phyloP scores from a whole-genome alignment of 169 alveolate genomes.

The Eimeria acervulina region DNA sequence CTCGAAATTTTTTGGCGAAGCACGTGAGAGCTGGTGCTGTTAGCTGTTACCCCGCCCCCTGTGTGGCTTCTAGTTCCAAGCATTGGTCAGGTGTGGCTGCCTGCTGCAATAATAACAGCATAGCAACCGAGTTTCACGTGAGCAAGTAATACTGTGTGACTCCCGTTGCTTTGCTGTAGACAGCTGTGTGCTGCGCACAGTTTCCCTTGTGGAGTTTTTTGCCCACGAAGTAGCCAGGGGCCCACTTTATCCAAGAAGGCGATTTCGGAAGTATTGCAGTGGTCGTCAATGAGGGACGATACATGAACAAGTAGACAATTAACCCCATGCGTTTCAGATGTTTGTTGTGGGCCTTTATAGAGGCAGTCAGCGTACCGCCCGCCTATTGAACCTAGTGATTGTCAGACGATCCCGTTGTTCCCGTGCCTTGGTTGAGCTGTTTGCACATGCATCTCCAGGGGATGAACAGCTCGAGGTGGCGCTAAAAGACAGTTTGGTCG shows the following conservation, averaged over 20 bases:
- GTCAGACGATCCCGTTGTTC: neutral
- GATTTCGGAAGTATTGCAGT: neutral
- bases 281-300: neutral
- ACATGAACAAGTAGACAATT: neutral
- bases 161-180: neutral
- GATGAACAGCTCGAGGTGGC: neutral
- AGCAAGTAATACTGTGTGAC: neutral
- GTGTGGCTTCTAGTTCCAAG: neutral
- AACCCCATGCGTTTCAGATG: neutral
- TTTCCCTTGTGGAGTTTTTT: neutral
- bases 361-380: neutral
- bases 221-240: neutral
- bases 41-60: neutral
- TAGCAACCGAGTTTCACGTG: neutral
- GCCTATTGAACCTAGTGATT: no score
- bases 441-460: neutral
- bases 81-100: neutral
- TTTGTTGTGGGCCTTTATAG: neutral
- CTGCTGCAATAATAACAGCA: constrained; percentile 12
- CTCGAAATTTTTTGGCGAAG: neutral
- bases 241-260: neutral
- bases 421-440: neutral
- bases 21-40: neutral
- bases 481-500: neutral
- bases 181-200: neutral